Evolutionary conservation across 805 yeast species (phyloP), one percentile per base, ranked within the genome.

Genomic region (Starmerella stigmatis): DNA sequence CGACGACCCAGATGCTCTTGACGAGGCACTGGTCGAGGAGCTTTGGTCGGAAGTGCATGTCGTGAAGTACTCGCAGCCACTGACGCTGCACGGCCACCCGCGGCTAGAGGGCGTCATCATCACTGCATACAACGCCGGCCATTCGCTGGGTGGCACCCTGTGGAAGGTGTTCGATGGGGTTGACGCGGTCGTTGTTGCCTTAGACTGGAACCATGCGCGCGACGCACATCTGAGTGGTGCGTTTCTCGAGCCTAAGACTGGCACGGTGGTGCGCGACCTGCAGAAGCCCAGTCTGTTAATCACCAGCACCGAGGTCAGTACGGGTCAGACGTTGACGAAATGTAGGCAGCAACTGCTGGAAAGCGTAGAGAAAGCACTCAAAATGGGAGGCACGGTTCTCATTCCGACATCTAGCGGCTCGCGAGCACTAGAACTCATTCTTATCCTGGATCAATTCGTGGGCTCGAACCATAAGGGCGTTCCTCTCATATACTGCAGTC

Each of bases 181-280:
- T 15, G 96, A 89, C 53, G 80, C 80, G 51, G 66, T 88, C n/a
- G 68, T 89, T 2, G 85, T 86, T 61, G 94, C 95, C 0, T 86
- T 92, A 2, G 77, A 82, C 36, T 92, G 97, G 97, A 89, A 88
- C 61, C 97, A 92, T 60, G 79, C 96, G 1, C 78, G 78, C 52
- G 97, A 89, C 58, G 73, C 84, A 0, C 86, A 86, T 54, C 64
- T 92, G 43, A 81, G 80, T 50, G 79, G 86, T 23, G 82, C 92
- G 4, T 70, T 83, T 16, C 59, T 79, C 31, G 75, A 76, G 39
- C 45, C 57, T 2, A 60, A 57, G 48, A 67, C 70, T 23, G 86
- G 86, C 10, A 75, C 86, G 1, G 64, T 77, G n/a, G 70, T 83
- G 0, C 72, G 74, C 32, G 60, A 62, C 22, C 66, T 88, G 23